A percentile compares a stretch with the other conserved stretches of the same genome.
These are phyloP conservation scores for Paramecium bursaria DNA, from an alignment of 73 alveolate species.

Conservation along the genomic window DNA sequence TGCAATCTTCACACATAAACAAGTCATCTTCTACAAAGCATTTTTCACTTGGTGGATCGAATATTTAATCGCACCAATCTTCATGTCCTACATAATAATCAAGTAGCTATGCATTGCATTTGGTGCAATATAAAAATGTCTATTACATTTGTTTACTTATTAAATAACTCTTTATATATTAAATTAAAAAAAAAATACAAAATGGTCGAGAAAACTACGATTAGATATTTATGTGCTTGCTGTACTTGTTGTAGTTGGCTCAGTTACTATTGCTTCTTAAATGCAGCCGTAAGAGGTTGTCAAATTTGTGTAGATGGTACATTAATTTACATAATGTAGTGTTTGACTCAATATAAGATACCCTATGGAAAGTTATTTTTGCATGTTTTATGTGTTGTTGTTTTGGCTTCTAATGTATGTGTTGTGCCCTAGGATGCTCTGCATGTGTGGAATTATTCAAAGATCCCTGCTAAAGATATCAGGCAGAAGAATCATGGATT, in stretches of 20 bases:
- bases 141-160: no score
- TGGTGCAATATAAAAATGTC: no score
- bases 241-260: constrained; percentile 42
- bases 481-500: constrained; percentile 59
- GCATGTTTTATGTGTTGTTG: constrained; percentile 46
- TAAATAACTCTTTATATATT: no score
- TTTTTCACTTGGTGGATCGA: no score
- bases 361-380: constrained; percentile 39
- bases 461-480: constrained; percentile 56
- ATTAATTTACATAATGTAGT: not conserved
- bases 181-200: no score
- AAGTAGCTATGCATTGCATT: no score
- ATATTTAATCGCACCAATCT: no score
- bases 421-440: constrained; percentile 22
- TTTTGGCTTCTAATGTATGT: constrained; percentile 46
- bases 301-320: constrained; percentile 58
- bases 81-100: no score
- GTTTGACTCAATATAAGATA: constrained; percentile 16
- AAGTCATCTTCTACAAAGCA: no score
- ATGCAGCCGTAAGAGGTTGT: constrained; percentile 34
- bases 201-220: constrained; percentile 54
- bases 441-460: constrained; percentile 46
- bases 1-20: no score
- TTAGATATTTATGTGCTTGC: constrained; percentile 49
- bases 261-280: constrained; percentile 24